Evolutionary conservation across 345 rosid species (phyloP).

Genomic region (Salix purpurea): DNA sequence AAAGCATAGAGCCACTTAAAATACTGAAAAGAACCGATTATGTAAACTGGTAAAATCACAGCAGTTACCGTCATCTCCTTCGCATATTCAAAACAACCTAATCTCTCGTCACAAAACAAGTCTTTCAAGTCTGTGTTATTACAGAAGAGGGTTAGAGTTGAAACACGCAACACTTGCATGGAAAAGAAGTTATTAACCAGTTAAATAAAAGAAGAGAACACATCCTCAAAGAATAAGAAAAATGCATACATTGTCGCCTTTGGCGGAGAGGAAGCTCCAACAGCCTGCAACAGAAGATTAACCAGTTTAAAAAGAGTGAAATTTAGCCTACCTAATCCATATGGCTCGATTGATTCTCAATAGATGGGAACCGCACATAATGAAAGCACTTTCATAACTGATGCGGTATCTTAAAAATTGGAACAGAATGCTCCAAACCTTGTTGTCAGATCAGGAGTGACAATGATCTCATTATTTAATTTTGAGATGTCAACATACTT

Average conservation of each 20-base stretch:
- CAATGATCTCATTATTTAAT: too few species aligned
- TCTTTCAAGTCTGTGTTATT: slow-evolving; percentile 51
- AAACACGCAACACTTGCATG: background rate
- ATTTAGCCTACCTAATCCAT: background rate
- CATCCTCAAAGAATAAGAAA: background rate
- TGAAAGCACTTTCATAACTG: background rate
- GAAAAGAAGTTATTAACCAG: background rate
- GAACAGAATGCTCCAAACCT: background rate
- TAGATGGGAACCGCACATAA: background rate
- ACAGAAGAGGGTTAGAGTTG: background rate
- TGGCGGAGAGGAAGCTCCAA: slow-evolving; percentile 57
- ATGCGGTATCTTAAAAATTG: background rate
- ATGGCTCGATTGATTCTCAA: background rate
- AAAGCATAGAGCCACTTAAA: slow-evolving; percentile 11
- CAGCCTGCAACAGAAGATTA: slow-evolving; percentile 44
- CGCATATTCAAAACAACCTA: slow-evolving; percentile 62
- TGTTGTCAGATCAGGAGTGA: too few species aligned
- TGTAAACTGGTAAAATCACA: slow-evolving; percentile 1
- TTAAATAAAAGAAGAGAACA: slow-evolving; percentile 8
- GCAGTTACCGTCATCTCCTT: slow-evolving; percentile 63
- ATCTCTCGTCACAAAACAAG: slow-evolving; percentile 53
- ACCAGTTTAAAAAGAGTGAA: background rate
- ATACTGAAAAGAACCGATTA: slow-evolving; percentile 5
- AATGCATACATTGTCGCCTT: slow-evolving; percentile 54
- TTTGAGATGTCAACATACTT: too few species aligned